Conservation (phyloP, 176 grass and related monocot species). For the Ananas comosus region DNA sequence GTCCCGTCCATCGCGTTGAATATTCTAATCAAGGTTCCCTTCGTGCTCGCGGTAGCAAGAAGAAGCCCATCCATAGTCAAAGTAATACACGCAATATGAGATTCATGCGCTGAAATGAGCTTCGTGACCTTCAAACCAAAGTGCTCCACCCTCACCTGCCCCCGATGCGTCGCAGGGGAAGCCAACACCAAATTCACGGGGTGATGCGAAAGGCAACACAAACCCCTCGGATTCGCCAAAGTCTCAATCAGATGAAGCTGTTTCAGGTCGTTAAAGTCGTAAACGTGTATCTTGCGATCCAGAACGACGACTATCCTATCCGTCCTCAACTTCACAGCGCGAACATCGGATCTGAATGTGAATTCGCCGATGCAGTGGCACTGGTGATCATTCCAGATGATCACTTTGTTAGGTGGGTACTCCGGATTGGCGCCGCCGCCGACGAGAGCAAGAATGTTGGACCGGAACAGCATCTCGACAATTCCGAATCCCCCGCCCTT, state of each 20-base stretch:
- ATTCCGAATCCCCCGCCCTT: constrained; percentile 5
- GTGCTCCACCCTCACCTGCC: constrained; percentile 45
- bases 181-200: constrained; percentile 23
- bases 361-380: constrained; percentile 3
- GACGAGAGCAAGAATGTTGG: constrained; percentile 7
- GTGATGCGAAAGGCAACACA: constrained; percentile 34
- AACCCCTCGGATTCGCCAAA: constrained; percentile 22
- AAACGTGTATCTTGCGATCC: constrained; percentile 28
- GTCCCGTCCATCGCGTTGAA: constrained; percentile 44
- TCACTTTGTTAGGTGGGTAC: constrained; percentile 13
- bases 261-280: constrained; percentile 21
- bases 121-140: constrained; percentile 25
- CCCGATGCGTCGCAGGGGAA: constrained; percentile 19
- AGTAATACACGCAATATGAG: constrained; percentile 42
- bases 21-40: constrained; percentile 63
- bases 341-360: constrained; percentile 9
- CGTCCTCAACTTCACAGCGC: constrained; percentile 20
- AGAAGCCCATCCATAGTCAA: constrained; percentile 48
- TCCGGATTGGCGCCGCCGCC: not conserved
- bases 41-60: constrained; percentile 63
- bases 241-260: constrained; percentile 27
- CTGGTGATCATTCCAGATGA: constrained; percentile 14
- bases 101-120: constrained; percentile 53
- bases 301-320: constrained; percentile 32
- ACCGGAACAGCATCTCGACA: constrained; percentile 14